A percentile compares a stretch with the other conserved stretches of the same genome.
Evolutionary conservation across 352 stramenopile species (phyloP).

Genomic region (Globisporangium radiosum): DNA sequence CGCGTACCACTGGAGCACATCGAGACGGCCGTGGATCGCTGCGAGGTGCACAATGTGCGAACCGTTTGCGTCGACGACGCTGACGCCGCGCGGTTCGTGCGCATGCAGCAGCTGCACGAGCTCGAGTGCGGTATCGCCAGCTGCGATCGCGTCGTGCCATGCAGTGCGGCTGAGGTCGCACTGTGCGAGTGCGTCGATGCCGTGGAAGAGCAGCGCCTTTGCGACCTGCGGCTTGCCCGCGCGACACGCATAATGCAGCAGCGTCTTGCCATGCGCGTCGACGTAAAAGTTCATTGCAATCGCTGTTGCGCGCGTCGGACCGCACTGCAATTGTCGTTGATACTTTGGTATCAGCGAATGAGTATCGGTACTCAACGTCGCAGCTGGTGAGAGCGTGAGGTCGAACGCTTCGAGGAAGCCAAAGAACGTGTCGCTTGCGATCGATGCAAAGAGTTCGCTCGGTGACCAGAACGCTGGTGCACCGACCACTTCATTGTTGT

Average conservation of each 20-base stretch:
- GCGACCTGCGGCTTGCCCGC: constrained; percentile 42
- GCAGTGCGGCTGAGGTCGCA: constrained; percentile 47
- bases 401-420: constrained; percentile 13
- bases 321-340: background rate
- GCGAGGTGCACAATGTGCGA: constrained; percentile 58
- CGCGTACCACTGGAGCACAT: constrained; percentile 53
- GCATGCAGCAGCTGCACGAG: constrained; percentile 45
- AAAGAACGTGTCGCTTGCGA: constrained; percentile 16
- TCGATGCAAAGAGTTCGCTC: constrained; percentile 11
- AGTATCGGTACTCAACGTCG: background rate
- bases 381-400: constrained; percentile 2
- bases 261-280: constrained; percentile 44
- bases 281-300: constrained; percentile 30
- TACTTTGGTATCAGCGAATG: background rate
- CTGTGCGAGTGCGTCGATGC: constrained; percentile 24
- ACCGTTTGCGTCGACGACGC: constrained; percentile 49
- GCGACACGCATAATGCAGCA: constrained; percentile 61
- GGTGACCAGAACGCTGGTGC: constrained; percentile 5
- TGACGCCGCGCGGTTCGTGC: constrained; percentile 38
- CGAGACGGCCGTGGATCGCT: constrained; percentile 54
- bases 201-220: constrained; percentile 52
- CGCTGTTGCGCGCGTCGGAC: background rate
- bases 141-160: constrained; percentile 48
- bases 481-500: background rate
- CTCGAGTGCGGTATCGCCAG: constrained; percentile 18